phyloP scores from a whole-genome alignment of 805 yeast species.

The Yarrowia sp. region DNA sequence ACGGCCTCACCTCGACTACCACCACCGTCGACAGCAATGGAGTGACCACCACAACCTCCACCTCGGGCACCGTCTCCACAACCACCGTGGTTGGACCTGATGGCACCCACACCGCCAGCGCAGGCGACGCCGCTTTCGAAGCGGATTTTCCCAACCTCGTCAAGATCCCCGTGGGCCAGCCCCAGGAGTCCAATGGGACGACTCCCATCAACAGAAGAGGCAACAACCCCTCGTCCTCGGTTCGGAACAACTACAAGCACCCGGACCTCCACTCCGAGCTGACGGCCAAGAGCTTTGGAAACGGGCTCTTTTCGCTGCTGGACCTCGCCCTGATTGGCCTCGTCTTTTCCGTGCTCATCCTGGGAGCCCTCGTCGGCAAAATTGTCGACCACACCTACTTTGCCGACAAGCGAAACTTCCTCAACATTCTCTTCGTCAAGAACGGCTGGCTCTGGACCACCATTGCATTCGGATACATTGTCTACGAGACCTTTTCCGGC shows the following conservation, averaged over 20 bases:
- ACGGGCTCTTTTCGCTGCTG: constrained; percentile 32
- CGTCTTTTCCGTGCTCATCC: neutral
- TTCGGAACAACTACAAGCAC: constrained; percentile 28
- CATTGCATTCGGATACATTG: constrained; percentile 37
- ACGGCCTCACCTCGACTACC: constrained; percentile 5
- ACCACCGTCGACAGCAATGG: constrained; percentile 10
- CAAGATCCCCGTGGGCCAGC: constrained; percentile 11
- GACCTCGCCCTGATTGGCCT: constrained; percentile 9
- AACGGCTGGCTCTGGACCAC: constrained; percentile 93
- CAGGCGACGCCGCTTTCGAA: neutral
- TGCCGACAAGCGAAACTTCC: constrained; percentile 55
- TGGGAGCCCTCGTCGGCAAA: constrained; percentile 15
- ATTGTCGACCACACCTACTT: constrained; percentile 37
- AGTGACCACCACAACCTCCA: constrained; percentile 17
- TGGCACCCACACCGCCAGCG: neutral
- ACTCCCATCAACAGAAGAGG: constrained; percentile 10
- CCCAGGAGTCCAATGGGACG: constrained; percentile 11
- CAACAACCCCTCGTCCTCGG: neutral
- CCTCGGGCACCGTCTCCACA: constrained; percentile 15
- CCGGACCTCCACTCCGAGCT: constrained; percentile 28
- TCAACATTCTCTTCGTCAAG: constrained; percentile 77
- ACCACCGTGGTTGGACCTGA: constrained; percentile 17
- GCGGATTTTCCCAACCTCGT: neutral
- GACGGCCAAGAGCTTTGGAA: constrained; percentile 34
- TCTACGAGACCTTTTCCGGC: neutral